Conservation (phyloP, 1,284 basidiomycete genomes). For the Ustilago nuda region DNA sequence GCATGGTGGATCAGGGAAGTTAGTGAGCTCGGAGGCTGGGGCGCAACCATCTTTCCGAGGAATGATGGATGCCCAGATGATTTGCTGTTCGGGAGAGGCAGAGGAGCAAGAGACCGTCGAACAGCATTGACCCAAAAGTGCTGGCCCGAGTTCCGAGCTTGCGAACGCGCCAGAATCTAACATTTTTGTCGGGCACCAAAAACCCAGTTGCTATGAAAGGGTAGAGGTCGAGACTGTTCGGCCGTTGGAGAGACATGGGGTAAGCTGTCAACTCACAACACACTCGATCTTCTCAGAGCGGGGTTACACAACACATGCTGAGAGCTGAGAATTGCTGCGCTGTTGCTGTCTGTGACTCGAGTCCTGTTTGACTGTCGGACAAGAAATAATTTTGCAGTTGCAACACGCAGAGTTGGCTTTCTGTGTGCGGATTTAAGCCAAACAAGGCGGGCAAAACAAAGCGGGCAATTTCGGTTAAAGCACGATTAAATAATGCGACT, state of each 20-base stretch:
- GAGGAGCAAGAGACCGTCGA: neutral
- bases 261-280: neutral
- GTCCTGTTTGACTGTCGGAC: slow-evolving; percentile 11
- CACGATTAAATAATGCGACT: slow-evolving; percentile 6
- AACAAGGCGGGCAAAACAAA: slow-evolving; percentile 3
- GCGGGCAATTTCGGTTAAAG: slow-evolving; percentile 38
- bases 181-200: neutral
- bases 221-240: neutral
- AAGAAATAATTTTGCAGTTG: slow-evolving; percentile 1
- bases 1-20: slow-evolving; percentile 23
- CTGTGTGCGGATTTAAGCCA: slow-evolving; percentile 1
- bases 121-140: slow-evolving; percentile 10
- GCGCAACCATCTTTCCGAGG: neutral
- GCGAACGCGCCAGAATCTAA: neutral
- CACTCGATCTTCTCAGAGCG: slow-evolving; percentile 27
- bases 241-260: too few relatives aligned
- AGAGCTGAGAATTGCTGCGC: too few relatives aligned
- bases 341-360: slow-evolving; percentile 12
- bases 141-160: slow-evolving; percentile 40
- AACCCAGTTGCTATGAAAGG: neutral
- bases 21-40: slow-evolving; percentile 12
- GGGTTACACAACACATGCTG: slow-evolving; percentile 14
- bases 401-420: neutral
- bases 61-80: neutral
- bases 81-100: neutral